Base-by-base conservation (phyloP, 495 filamentous ascomycete species). In the Penicillium coffeae region DNA sequence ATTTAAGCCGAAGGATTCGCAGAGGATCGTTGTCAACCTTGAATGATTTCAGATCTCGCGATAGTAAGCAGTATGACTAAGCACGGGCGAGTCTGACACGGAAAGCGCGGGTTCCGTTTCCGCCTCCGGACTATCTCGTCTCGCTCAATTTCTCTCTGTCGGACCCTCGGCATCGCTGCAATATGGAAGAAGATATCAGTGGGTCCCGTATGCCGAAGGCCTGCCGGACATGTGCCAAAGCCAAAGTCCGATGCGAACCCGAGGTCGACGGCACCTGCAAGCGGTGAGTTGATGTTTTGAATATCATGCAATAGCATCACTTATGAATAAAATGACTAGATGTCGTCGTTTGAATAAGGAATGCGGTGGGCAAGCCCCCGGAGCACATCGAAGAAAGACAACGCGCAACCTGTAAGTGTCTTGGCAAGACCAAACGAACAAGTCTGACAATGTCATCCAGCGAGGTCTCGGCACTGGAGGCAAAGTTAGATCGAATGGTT, bases 231-330 rank as follows among this genome's bases (percentile, higher is more conserved):
- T 64, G 60, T 33, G 60, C 60, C 33, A 64, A 59, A 49, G 60
- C 60, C 7, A 64, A 64, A 39, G 60, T 61, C 12, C 51, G 58
- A 42, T 64, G 60, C 42, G 55, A 56, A 12, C 60, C 54, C 7
- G 46, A 60, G 38, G 27, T 12, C 13, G 21, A 52, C 19, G 55
- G 58, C 2, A 22, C 45, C 21, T 64, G 60, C 15, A 58, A 59
- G 45, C 54, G 60, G 60, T 56, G n/a, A 44, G 51, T 46, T 10
- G 14, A 7, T 36, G 13, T 19, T 14, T 36, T 22, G 35, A 25
- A 18, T 13, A 13, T 8, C 7, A n/a, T 32, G 30, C 47, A 43
- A 49, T 1, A 30, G 3, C 18, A 12, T 32, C 7, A 10, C 25
- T 5, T 30, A 30, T 30, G 25, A 30, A 30, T 4, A 30, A 10